Conservation (phyloP, 768 basidiomycete genomes). For the Suillus brevipes region DNA sequence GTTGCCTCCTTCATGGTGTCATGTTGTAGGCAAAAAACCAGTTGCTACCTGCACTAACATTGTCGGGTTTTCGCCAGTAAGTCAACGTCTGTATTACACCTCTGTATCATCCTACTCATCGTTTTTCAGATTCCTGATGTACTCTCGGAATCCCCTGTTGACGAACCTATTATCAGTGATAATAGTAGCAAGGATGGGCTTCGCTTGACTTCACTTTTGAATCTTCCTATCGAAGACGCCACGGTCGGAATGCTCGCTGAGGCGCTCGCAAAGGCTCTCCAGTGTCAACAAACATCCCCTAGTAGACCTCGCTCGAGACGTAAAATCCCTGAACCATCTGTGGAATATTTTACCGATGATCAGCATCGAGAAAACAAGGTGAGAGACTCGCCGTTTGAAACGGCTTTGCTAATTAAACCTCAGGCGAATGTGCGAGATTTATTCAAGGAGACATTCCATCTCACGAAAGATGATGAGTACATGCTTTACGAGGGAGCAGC, state of each 20-base stretch:
- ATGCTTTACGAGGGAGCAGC: too few relatives aligned
- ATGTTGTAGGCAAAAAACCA: not conserved
- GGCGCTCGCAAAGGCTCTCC: not conserved
- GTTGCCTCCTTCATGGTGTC: not conserved
- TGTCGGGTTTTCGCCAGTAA: not conserved
- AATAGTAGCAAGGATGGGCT: not conserved
- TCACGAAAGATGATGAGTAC: too few relatives aligned
- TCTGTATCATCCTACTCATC: not conserved
- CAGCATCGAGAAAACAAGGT: not conserved
- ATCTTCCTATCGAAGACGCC: not conserved
- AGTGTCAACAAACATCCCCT: not conserved
- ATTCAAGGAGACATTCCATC: too few relatives aligned
- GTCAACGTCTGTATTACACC: not conserved
- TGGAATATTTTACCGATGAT: not conserved
- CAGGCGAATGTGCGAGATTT: too few relatives aligned
- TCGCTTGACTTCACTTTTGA: not conserved
- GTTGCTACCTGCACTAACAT: not conserved
- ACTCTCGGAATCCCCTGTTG: not conserved
- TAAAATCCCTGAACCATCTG: not conserved
- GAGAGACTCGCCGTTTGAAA: too few relatives aligned
- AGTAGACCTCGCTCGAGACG: not conserved
- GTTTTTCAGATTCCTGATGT: not conserved
- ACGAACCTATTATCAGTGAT: not conserved
- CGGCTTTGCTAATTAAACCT: too few relatives aligned
- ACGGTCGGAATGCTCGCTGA: not conserved